Evolutionary conservation across 2,329 filamentous ascomycete genomes (phyloP), one percentile per base, ranked within the genome.

Genomic region (Ilyonectria destructans): DNA sequence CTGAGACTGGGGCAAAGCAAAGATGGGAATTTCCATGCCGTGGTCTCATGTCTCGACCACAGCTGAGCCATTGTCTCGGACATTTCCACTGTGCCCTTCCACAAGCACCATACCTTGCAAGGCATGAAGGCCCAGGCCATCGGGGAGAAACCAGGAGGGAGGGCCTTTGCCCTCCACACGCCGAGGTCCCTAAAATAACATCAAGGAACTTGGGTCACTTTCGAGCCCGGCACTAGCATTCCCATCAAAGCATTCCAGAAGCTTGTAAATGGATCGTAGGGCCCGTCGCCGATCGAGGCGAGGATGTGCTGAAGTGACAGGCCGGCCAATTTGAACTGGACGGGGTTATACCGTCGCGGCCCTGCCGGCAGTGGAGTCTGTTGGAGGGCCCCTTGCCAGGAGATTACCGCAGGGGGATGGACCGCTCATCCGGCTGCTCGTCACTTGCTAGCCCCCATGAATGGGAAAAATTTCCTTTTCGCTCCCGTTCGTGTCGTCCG

Each of bases 221-320:
- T 17, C 13, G 33, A 57, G 17, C 31, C 26, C 40, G 15, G 37
- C 65, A 63, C 73, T 73, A 74, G 69, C 58, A 69, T 68, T 63
- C 49, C 56, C 48, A 40, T 62, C 54, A 58, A 58, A 54, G 43
- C 71, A 75, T 75, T 75, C 74, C 74, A 74, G 70, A 73, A 75
- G 73, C 63, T 46, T 65, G 57, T 63, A 54, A 51, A 67, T 58
- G 45, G 58, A 67, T 61, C 59, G 54, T 49, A 57, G 52, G 60
- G 60, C 63, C 60, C 49, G 56, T 52, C 33, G 40, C 26, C 66
- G 58, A 69, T 63, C 73, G 68, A 49, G 61, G 65, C 70, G 67
- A 65, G 65, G 67, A 51, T 67, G 61, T 46, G 45, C 55, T 61
- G 43, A 57, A 61, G 52, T 61, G 51, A 51, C 63, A 66, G 63